These are phyloP conservation scores for Russula sp. DNA, from an alignment of 768 basidiomycete genomes.

Conservation along the genomic window DNA sequence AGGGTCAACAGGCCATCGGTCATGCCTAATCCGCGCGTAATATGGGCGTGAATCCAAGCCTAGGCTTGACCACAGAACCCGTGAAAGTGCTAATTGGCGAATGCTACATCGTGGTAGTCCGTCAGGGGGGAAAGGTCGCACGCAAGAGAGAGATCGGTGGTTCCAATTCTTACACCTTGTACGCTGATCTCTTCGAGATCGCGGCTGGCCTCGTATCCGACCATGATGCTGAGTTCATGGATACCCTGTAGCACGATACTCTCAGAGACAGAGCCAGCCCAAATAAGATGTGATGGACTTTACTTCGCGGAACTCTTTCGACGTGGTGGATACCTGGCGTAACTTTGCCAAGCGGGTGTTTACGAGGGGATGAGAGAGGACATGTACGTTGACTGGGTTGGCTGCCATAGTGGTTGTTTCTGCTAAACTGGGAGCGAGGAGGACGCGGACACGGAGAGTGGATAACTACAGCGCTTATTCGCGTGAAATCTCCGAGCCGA, in stretches of 20 bases:
- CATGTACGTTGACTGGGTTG: slow-evolving; percentile 21
- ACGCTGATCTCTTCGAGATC: slow-evolving; percentile 61
- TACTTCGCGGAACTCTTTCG: slow-evolving; percentile 31
- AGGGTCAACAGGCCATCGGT: slow-evolving; percentile 79
- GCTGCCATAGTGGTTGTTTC: slow-evolving; percentile 13
- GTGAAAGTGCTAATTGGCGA: slow-evolving; percentile 79
- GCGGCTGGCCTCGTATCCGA: slow-evolving; percentile 82
- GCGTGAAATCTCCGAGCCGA: not conserved
- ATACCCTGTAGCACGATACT: slow-evolving; percentile 51
- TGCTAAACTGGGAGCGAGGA: not conserved
- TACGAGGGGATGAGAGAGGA: slow-evolving; percentile 30
- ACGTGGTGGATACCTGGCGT: slow-evolving; percentile 25
- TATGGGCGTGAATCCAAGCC: slow-evolving; percentile 86
- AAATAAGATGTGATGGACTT: not conserved
- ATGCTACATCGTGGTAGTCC: slow-evolving; percentile 39
- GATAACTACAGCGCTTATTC: not conserved
- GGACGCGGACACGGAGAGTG: not conserved
- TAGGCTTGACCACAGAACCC: slow-evolving; percentile 70
- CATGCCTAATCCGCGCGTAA: slow-evolving; percentile 95
- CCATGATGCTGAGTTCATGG: slow-evolving; percentile 66
- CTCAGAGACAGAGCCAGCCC: slow-evolving; percentile 5
- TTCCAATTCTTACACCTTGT: slow-evolving; percentile 52
- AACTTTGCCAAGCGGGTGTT: slow-evolving; percentile 28
- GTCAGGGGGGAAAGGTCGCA: not conserved
- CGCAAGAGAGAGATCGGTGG: not conserved